Evolutionary conservation across 768 basidiomycete species (phyloP), one percentile per base, ranked within the genome.

Genomic region (Trichaptum fuscoviolaceum): DNA sequence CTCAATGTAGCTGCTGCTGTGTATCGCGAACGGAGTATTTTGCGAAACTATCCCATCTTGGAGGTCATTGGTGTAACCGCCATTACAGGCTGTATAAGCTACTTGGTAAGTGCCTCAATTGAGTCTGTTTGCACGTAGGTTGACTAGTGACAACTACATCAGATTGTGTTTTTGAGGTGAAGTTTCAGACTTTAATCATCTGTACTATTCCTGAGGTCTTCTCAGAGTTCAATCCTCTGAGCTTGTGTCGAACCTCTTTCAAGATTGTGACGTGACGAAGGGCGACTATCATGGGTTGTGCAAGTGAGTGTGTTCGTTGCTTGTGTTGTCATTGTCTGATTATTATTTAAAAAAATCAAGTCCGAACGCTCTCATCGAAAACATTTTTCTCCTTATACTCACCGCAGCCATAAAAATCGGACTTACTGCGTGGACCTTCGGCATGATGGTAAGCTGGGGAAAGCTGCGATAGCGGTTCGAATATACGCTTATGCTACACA

Each of bases 161-260:
- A 90, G 88, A 81, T 90, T 57, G 88, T 90, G 26, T 91, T 89
- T 72, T 81, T 88, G 42, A 81, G 86, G 86, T 84, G 72, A 67
- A 71, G 10, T 57, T 24, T 12, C 58, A 60, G 52, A 10, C 30
- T 36, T 27, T 65, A 18, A 12, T 61, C 9, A 17, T 25, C 27
- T n/a, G 26, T n/a, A 20, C 24, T 7, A 24, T 17, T n/a, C 58
- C 61, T 74, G 42, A 63, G 23, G 20, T 35, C 23, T 64, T 35
- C 57, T 7, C 65, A 87, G 89, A 61, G 90, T 87, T 6, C 89
- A 89, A 72, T 81, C 88, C 1, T 93, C 92, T 0, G 92, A 94
- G 73, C 81, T 95, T 24, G 93, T 95, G 7, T 86, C 90, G 10
- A 90, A 90, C 70, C 83, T 95, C 15, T 91, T 95, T 75, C 87